Evolutionary conservation across 2,329 filamentous ascomycete species (phyloP), one percentile per base, ranked within the genome.

Genomic region (Fusarium scirpi): DNA sequence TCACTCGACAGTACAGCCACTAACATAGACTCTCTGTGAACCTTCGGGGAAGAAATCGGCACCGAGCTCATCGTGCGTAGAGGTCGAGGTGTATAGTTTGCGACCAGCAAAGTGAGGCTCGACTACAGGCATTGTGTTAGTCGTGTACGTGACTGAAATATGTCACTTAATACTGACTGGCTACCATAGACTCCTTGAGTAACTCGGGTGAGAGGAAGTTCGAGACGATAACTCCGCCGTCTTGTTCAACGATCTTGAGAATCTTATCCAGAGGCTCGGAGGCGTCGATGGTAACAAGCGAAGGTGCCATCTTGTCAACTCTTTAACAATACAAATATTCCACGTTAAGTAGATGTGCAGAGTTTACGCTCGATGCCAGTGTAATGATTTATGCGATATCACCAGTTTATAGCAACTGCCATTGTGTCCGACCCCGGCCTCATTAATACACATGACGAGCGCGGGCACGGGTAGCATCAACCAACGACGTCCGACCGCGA

Each of bases 271-370:
- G 22, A 3, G 53, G 41, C 4, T 56, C 53, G 2, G 41, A 56
- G 3, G 53, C 29, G 3, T 44, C 27, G 5, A 56, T 56, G 6
- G 41, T 47, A 8, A 56, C 18, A 3, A 56, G 41, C 12, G 41
- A 56, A n/a, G 53, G 29, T 5, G 53, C n/a, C 34, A 53, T 53
- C 12, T 11, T 38, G 15, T 41, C 20, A 6, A 18, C 6, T 20
- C 1, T 24, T 20, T 1, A 6, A 16, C 8, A 1, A 24, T 9
- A 22, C 3, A 0, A 3, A 4, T 10, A 5, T n/a, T 10, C 1
- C 4, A 22, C 6, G 13, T 22, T 9, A 43, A 43, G 0, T 2
- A 15, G 6, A 20, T 15, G 12, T 22, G 3, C 22, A 22, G 22
- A 22, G 22, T 22, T 5, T 22, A 22, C 3, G 22, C 22, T 22